These are phyloP conservation scores for Musa acuminata DNA, from an alignment of 176 grass and related monocot species.

Conservation along the genomic window DNA sequence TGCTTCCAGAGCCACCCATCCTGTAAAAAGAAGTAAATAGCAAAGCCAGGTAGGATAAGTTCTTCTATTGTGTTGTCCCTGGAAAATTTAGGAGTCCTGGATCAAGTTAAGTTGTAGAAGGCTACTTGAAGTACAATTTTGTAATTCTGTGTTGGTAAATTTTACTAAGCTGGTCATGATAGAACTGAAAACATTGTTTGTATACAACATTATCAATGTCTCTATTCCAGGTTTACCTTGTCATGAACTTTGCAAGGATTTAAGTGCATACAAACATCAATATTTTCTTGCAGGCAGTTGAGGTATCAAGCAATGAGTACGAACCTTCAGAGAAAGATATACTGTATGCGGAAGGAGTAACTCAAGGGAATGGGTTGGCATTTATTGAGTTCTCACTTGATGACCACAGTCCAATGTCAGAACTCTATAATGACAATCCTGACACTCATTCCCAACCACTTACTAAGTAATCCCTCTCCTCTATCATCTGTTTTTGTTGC, in stretches of 20 bases:
- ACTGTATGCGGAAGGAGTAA: slow-evolving; percentile 84
- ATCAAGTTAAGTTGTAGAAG: no score
- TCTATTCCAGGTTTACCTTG: background rate
- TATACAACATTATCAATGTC: background rate
- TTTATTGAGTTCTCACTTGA: slow-evolving; percentile 91
- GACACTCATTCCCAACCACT: slow-evolving; percentile 53
- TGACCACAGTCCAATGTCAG: slow-evolving; percentile 79
- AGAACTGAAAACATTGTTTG: background rate
- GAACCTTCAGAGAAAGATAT: slow-evolving; percentile 93
- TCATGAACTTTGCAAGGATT: background rate
- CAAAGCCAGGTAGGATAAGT: background rate
- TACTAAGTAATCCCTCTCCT: slow-evolving; percentile 48
- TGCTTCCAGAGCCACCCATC: background rate
- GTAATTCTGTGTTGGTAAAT: no score
- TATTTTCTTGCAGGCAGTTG: slow-evolving; percentile 53
- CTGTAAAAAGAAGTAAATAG: background rate
- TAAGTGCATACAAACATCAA: slow-evolving; percentile 6
- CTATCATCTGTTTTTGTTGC: background rate
- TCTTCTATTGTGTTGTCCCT: no score
- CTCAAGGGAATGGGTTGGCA: slow-evolving; percentile 88
- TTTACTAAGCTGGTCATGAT: no score
- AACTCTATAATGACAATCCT: slow-evolving; percentile 53
- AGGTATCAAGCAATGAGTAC: slow-evolving; percentile 97
- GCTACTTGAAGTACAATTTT: no score
- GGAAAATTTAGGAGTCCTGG: no score